A percentile compares a stretch with the other conserved stretches of the same genome.
phyloP scores from a whole-genome alignment of 2,329 filamentous ascomycete species.

The Pezicula radicicola region DNA sequence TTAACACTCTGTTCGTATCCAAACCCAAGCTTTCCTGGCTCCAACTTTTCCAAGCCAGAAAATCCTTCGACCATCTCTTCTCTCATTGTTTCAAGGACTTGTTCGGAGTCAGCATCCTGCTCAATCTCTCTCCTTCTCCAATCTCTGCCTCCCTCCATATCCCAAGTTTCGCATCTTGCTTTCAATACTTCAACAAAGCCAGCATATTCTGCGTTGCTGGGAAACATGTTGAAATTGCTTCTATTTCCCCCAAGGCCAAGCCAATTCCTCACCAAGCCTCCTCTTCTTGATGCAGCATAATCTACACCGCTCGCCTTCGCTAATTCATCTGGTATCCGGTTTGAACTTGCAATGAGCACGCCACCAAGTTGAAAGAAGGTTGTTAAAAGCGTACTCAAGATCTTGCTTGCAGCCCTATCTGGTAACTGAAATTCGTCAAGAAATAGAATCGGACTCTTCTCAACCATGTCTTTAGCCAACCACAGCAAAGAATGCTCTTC shows the following conservation, averaged over 20 bases:
- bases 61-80: slow-evolving; percentile 24
- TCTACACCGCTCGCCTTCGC: slow-evolving; percentile 71
- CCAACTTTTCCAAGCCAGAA: slow-evolving; percentile 6
- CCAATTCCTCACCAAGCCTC: slow-evolving; percentile 47
- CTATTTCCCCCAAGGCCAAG: slow-evolving; percentile 38
- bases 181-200: slow-evolving; percentile 73
- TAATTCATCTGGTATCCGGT: slow-evolving; percentile 80
- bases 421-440: slow-evolving; percentile 83
- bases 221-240: slow-evolving; percentile 33
- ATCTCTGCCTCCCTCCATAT: slow-evolving; percentile 74
- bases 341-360: slow-evolving; percentile 76
- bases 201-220: slow-evolving; percentile 68
- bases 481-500: slow-evolving; percentile 67
- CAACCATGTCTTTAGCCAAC: slow-evolving; percentile 73
- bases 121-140: slow-evolving; percentile 59
- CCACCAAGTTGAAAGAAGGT: slow-evolving; percentile 80
- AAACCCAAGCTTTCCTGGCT: slow-evolving; percentile 2
- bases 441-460: slow-evolving; percentile 73
- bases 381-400: slow-evolving; percentile 75
- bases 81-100: slow-evolving; percentile 29
- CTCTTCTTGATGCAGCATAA: slow-evolving; percentile 52
- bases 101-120: slow-evolving; percentile 17
- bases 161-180: slow-evolving; percentile 78
- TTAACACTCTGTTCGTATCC: slow-evolving; percentile 3
- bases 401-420: slow-evolving; percentile 74